A percentile compares a stretch with the other conserved stretches of the same genome.
Evolutionary conservation across 192 early-diverging fungal species (phyloP).

Genomic region (Backusella tarrabulga): DNA sequence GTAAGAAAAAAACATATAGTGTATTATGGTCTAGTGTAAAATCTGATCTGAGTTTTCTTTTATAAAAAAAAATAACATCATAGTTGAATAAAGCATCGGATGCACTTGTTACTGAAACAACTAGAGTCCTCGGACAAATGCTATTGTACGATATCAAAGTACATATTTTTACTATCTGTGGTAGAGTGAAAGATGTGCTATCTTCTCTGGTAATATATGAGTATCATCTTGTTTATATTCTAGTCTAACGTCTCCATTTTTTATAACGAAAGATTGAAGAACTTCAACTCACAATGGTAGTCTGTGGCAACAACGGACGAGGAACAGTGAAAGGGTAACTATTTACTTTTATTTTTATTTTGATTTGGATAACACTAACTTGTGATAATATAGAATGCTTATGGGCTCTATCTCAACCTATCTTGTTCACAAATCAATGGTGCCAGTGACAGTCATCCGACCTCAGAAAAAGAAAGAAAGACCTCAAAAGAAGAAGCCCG

Average conservation of each 20-base stretch:
- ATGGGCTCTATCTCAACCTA: constrained; percentile 54
- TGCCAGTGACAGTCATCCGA: constrained; percentile 50
- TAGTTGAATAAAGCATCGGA: constrained; percentile 32
- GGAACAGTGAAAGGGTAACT: constrained; percentile 46
- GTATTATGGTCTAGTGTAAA: too few relatives aligned
- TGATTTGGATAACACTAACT: neutral
- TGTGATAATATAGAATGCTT: constrained; percentile 32
- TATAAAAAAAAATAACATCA: neutral
- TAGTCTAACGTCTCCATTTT: neutral
- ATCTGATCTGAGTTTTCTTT: neutral
- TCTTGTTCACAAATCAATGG: constrained; percentile 52
- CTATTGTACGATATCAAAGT: constrained; percentile 33
- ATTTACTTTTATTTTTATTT: neutral
- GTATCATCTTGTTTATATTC: neutral
- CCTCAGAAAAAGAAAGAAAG: constrained; percentile 44
- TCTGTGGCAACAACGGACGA: constrained; percentile 48
- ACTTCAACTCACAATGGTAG: constrained; percentile 44
- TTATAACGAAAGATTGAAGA: constrained; percentile 38
- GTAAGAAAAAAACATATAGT: constrained; percentile 3
- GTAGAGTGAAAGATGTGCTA: constrained; percentile 33
- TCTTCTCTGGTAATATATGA: constrained; percentile 16
- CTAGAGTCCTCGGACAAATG: constrained; percentile 29
- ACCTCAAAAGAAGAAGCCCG: constrained; percentile 19
- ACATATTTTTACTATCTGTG: constrained; percentile 24
- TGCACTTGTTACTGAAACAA: constrained; percentile 17